These are phyloP conservation scores for Diplodia seriata DNA, from an alignment of 2,329 filamentous ascomycete species.

Conservation along the genomic window DNA sequence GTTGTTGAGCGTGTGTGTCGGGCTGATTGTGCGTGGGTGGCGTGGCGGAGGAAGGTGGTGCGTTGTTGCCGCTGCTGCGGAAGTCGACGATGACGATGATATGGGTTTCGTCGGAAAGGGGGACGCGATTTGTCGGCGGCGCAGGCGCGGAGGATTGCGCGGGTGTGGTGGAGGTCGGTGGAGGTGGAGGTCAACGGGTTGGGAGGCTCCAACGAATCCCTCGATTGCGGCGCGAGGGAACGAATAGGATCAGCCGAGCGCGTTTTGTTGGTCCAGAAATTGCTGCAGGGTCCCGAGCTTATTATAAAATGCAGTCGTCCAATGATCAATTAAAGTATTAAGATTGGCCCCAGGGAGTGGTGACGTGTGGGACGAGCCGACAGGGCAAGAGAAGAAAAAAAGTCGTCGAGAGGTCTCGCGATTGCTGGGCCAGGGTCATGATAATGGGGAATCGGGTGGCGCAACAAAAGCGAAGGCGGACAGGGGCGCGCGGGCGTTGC, in stretches of 20 bases:
- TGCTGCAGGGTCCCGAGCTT: neutral
- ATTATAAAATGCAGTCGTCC: neutral
- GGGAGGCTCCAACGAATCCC: neutral
- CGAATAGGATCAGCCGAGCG: neutral
- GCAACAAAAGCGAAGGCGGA: neutral
- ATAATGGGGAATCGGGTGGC: conserved; percentile 29
- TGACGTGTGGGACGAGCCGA: neutral
- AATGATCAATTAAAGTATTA: neutral
- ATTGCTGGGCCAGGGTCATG: conserved; percentile 21
- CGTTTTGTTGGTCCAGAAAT: neutral
- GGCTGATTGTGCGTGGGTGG: neutral
- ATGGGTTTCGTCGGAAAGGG: neutral
- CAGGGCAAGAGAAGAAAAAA: neutral
- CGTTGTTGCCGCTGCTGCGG: too few relatives aligned
- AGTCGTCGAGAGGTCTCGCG: conserved; percentile 23
- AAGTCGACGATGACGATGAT: neutral
- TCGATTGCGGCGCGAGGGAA: too few relatives aligned
- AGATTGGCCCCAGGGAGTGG: neutral
- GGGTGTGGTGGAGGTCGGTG: neutral
- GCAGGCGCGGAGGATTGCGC: neutral
- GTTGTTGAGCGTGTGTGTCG: neutral
- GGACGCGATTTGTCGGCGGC: too few relatives aligned
- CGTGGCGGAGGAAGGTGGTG: neutral
- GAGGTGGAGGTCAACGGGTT: neutral
- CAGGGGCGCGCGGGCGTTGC: conserved; percentile 2